Base-by-base conservation (phyloP, 1,284 basidiomycete species). In the Heterobasidion annosum region DNA sequence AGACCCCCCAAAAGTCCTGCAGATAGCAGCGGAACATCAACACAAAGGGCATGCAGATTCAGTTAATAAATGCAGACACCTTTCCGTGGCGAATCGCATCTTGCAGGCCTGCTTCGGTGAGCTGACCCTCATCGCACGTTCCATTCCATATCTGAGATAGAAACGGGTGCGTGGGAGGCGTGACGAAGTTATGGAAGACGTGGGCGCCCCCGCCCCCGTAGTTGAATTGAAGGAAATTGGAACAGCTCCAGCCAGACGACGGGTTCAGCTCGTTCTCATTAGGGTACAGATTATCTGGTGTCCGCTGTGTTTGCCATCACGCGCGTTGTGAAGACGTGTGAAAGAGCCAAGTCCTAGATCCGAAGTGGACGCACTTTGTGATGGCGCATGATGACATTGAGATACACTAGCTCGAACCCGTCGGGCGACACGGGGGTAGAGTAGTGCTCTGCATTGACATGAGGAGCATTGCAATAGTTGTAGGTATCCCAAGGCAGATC, bases 381-480 rank as follows among this genome's bases (percentile, higher is more conserved):
- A 54, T 78, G 76, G 34, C 76, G 68, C 55, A 76, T 69, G 55
- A 76, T 65, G n/a, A 68, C 64, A 49, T 73, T 74, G 55, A 76
- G 48, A 57, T 74, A 74, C 46, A 72, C 68, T 3, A 77, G 57
- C 55, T 67, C 61, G 2, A 64, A 66, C 2, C 62, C 68, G 8
- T 53, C 46, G 2, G 60, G 56, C 48, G 66, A 60, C 32, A 53
- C 52, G 4, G 71, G 72, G 2, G 50, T 35, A 5, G 54, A 35
- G 55, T 77, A 77, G 56, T 74, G 69, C 48, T 61, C 64, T 1
- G 65, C 60, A 58, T 71, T 74, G 58, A 77, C 73, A 56, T 76
- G 77, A 0, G 77, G 76, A 0, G 78, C 77, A 52, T 79, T 79
- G 63, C 77, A 79, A 57, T 79, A 79, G 54, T 77, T 77, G 64